Evolutionary conservation across 2,329 filamentous ascomycete genomes (phyloP), one percentile per base, ranked within the genome.

Genomic region (Phaeosphaeriaceae sp.): DNA sequence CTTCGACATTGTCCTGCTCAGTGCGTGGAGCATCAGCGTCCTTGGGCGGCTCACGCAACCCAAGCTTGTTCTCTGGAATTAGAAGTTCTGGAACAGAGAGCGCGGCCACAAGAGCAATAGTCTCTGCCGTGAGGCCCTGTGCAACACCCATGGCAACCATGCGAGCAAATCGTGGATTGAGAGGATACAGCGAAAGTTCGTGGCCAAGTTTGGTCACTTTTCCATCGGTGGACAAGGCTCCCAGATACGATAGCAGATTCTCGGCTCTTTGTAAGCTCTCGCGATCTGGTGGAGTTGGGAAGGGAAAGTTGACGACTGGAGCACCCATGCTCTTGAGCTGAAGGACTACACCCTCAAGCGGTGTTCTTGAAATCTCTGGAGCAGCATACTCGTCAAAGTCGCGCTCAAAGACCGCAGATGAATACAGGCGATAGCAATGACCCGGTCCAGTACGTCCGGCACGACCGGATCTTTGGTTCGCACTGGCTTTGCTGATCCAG

Each of bases 401-500:
- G 56, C 92, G 86, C 78, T 95, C 95, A 69, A 91, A 99, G 0
- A 99, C 90, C 0, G 95, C 95, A 13, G 93, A 97, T 0, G 93
- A 97, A 78, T 97, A 99, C 4, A 99, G 80, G 56, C 93, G 84
- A 80, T 97, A 99, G 78, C 94, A 98, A 78, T 99, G 96, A 7
- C 95, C 95, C 1, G 95, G 93, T 0, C 93, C 94, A 3, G 94
- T 99, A 83, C 95, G 89, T 62, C 96, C 95, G 56, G 95, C 95
- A 84, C 95, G 92, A 79, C 95, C 95, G 58, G 92, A 88, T 75
- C 95, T 87, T 78, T 99, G 95, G 65, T 89, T 91, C 7, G 95
- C 94, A 75, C 92, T 96, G 25, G 95, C 95, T 80, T 99, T 98
- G 81, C 93, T 97, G 74, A 98, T 96, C 92, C 94, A 99, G 42